phyloP scores from a whole-genome alignment of 441 rosid genomes.

The Populus hybrid region DNA sequence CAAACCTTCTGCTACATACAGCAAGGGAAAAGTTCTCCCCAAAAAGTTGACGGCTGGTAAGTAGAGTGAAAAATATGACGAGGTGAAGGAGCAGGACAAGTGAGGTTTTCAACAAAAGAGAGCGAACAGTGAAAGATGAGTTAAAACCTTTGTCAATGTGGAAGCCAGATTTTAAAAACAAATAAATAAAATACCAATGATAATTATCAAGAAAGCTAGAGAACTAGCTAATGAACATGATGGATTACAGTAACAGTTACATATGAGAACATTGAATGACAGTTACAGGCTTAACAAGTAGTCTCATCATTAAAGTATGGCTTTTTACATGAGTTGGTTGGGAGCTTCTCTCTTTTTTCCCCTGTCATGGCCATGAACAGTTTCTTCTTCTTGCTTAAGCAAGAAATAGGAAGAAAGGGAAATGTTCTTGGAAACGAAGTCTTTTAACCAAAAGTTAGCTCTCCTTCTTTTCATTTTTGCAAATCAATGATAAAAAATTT shows the following conservation, averaged over 20 bases:
- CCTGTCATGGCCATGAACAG: neutral
- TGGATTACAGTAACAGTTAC: neutral
- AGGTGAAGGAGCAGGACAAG: neutral
- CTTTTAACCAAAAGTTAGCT: neutral
- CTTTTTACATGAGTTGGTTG: neutral
- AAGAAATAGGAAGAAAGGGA: neutral
- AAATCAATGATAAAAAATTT: neutral
- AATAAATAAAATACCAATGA: neutral
- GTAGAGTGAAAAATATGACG: neutral
- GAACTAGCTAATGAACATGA: neutral
- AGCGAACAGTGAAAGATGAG: neutral
- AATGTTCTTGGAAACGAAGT: constrained; percentile 4
- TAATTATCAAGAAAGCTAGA: neutral
- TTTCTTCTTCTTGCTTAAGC: neutral
- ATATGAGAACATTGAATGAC: neutral
- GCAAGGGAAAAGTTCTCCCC: neutral
- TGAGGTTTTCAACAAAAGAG: neutral
- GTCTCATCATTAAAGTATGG: neutral
- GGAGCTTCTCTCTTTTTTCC: neutral
- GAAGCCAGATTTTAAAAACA: neutral
- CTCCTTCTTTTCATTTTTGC: neutral
- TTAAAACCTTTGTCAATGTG: neutral
- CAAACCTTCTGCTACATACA: neutral
- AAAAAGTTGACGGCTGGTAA: neutral
- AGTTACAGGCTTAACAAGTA: neutral